Percentiles rank a stretch among this genome's conserved stretches.
These are phyloP conservation scores for Fusarium circinatum DNA, from an alignment of 2,329 filamentous ascomycete species.

Conservation along the genomic window DNA sequence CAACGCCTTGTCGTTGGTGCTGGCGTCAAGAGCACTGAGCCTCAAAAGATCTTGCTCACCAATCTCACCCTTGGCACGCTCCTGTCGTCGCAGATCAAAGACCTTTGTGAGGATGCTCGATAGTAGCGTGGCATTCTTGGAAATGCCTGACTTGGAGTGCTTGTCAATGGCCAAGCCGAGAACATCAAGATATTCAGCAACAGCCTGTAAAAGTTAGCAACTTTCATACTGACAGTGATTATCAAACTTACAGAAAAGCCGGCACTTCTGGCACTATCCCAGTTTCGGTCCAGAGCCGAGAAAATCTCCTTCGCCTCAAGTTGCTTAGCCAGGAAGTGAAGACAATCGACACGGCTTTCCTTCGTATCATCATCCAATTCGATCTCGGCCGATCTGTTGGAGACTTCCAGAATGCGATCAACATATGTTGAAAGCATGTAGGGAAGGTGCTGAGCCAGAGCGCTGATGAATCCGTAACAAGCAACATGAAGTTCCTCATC, in stretches of 20 bases:
- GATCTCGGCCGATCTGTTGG: constrained; percentile 75
- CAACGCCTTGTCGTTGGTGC: constrained; percentile 76
- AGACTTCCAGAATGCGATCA: constrained; percentile 75
- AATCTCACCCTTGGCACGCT: constrained; percentile 59
- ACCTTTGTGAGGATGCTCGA: constrained; percentile 70
- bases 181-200: constrained; percentile 74
- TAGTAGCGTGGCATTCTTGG: constrained; percentile 77
- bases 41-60: constrained; percentile 57
- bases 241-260: constrained; percentile 69
- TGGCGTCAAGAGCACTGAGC: constrained; percentile 69
- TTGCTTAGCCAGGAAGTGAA: constrained; percentile 79
- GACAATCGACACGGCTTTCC: constrained; percentile 73
- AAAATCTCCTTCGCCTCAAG: constrained; percentile 83
- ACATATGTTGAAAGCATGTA: constrained; percentile 89
- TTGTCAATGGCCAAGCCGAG: constrained; percentile 78
- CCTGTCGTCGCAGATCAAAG: constrained; percentile 73
- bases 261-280: constrained; percentile 69
- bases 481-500: constrained; percentile 81
- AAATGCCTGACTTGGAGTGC: constrained; percentile 80
- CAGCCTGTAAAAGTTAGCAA: constrained; percentile 62
- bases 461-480: constrained; percentile 80
- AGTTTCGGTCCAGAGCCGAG: constrained; percentile 76
- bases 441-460: constrained; percentile 83
- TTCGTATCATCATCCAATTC: constrained; percentile 70
- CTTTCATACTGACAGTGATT: not conserved